A percentile compares a stretch with the other conserved stretches of the same genome.
phyloP scores from a whole-genome alignment of 305 asterid genomes.

The Fraxinus paxiana region DNA sequence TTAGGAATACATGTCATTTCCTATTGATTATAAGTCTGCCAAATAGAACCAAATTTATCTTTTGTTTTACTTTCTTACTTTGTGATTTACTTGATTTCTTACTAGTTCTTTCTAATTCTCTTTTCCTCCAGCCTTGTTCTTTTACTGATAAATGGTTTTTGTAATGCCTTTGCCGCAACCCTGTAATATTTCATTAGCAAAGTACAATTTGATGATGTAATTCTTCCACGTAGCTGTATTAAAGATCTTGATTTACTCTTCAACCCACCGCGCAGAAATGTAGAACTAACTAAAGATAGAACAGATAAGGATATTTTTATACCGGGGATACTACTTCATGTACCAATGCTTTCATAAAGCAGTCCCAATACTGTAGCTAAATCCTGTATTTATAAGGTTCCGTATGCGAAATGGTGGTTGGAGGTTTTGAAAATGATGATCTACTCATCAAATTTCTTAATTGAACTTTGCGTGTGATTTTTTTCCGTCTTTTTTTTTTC shows the following conservation, averaged over 20 bases:
- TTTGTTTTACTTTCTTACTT: neutral
- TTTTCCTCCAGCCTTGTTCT: neutral
- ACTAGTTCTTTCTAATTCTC: neutral
- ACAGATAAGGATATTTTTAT: neutral
- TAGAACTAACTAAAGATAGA: neutral
- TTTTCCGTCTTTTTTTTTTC: neutral
- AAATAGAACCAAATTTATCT: neutral
- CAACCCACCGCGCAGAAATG: neutral
- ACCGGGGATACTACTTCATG: neutral
- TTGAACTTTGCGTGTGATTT: neutral
- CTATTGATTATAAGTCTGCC: neutral
- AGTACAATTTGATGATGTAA: neutral
- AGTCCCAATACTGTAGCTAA: neutral
- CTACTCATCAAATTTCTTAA: constrained; percentile 6
- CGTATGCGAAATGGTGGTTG: neutral
- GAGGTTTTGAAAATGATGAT: constrained; percentile 1
- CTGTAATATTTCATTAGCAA: neutral
- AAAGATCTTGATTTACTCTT: neutral
- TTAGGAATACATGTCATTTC: neutral
- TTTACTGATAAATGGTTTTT: neutral
- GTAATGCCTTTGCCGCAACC: neutral
- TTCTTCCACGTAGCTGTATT: neutral
- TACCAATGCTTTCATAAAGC: neutral
- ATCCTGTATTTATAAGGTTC: neutral
- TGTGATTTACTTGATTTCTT: neutral